Percentiles rank a stretch among this genome's conserved stretches.
Evolutionary conservation across 306 rosid species (phyloP).

Genomic region (Cucurbita argyrosperma): DNA sequence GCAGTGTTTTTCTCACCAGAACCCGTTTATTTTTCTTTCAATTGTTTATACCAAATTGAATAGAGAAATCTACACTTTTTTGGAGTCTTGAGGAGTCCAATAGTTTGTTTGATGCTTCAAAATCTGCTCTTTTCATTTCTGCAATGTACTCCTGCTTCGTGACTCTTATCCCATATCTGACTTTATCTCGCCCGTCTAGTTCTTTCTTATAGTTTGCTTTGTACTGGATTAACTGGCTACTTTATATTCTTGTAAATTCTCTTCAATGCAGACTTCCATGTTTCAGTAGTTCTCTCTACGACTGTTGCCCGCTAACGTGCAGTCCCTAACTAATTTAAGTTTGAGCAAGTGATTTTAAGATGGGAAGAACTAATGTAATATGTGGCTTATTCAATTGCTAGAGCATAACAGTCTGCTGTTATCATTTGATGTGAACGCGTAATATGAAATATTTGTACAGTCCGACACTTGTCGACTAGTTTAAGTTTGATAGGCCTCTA

Average conservation of each 20-base stretch:
- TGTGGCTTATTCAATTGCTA: background rate
- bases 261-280: background rate
- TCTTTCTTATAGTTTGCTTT: background rate
- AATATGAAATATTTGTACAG: background rate
- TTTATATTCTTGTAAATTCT: background rate
- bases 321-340: background rate
- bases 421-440: background rate
- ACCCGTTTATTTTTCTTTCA: background rate
- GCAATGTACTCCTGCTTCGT: background rate
- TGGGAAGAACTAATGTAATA: background rate
- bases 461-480: background rate
- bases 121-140: background rate
- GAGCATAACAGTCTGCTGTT: background rate
- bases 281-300: background rate
- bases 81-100: background rate
- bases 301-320: background rate
- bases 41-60: background rate
- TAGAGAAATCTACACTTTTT: background rate
- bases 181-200: background rate
- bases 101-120: background rate
- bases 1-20: background rate
- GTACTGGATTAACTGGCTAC: background rate
- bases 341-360: background rate
- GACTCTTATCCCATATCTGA: background rate
- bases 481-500: background rate